Conservation (phyloP, 106 monocot species). For the Xerophyta viscosa region DNA sequence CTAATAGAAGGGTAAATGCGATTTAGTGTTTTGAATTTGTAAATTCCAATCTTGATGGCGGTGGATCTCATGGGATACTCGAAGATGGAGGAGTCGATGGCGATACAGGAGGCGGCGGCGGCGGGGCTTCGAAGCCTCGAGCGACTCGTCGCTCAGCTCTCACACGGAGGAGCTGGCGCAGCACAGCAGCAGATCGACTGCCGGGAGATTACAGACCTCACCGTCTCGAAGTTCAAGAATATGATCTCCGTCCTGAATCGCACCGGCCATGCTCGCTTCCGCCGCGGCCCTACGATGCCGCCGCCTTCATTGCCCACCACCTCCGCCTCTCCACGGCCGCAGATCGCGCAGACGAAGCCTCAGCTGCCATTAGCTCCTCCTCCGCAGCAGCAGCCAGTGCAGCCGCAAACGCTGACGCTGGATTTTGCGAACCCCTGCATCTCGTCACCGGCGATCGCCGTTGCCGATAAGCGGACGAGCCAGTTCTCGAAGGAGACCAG, state of each 20-base stretch:
- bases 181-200: constrained; percentile 33
- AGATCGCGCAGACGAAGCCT: background rate
- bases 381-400: constrained; percentile 5
- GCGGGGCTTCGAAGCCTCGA: constrained; percentile 70
- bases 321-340: constrained; percentile 1
- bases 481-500: constrained; percentile 16
- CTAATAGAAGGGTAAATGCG: too few relatives aligned
- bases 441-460: background rate
- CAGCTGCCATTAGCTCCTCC: background rate
- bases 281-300: constrained; percentile 36
- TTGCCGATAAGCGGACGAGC: background rate
- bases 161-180: constrained; percentile 4
- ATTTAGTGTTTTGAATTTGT: too few relatives aligned
- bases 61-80: constrained; percentile 40
- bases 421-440: constrained; percentile 36
- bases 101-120: constrained; percentile 78
- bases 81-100: constrained; percentile 45
- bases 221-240: constrained; percentile 85
- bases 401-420: constrained; percentile 19
- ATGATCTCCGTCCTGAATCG: constrained; percentile 79
- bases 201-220: constrained; percentile 69
- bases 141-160: constrained; percentile 62
- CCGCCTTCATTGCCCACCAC: background rate
- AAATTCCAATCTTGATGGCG: constrained; percentile 48
- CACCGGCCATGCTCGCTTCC: constrained; percentile 90